A percentile compares a stretch with the other conserved stretches of the same genome.
Conservation (phyloP, 805 yeast genomes). For the Candida odintsovae region DNA sequence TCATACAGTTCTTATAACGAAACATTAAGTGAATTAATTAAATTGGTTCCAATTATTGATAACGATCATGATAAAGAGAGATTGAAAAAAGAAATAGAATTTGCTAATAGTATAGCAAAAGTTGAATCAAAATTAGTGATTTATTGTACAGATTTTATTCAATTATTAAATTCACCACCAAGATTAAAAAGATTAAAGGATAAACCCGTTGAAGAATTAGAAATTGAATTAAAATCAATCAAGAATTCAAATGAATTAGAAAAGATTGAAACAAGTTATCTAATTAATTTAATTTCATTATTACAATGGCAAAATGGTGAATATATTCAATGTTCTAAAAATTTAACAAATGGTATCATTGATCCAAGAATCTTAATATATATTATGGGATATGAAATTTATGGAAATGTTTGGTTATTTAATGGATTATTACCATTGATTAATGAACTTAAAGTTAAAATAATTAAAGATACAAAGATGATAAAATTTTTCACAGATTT, state of each 20-base stretch:
- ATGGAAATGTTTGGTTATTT: constrained; percentile 19
- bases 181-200: constrained; percentile 14
- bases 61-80: constrained; percentile 6
- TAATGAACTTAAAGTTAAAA: constrained; percentile 5
- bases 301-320: constrained; percentile 26
- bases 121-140: constrained; percentile 8
- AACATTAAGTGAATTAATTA: constrained; percentile 13
- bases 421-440: constrained; percentile 14
- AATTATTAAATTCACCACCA: constrained; percentile 17
- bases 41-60: constrained; percentile 9
- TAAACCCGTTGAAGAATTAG: constrained; percentile 7
- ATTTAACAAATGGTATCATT: constrained; percentile 25
- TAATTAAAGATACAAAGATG: constrained; percentile 16
- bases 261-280: constrained; percentile 34
- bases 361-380: constrained; percentile 20
- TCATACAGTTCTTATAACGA: constrained; percentile 5
- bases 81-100: constrained; percentile 10
- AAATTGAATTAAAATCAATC: constrained; percentile 23
- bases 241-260: constrained; percentile 30
- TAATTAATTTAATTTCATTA: constrained; percentile 30
- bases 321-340: neutral
- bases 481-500: constrained; percentile 15
- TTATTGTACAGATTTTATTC: constrained; percentile 8
- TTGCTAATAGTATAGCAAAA: constrained; percentile 14
- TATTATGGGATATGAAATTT: constrained; percentile 11